phyloP scores from a whole-genome alignment of 2,329 filamentous ascomycete species.

The Fusarium sp. region DNA sequence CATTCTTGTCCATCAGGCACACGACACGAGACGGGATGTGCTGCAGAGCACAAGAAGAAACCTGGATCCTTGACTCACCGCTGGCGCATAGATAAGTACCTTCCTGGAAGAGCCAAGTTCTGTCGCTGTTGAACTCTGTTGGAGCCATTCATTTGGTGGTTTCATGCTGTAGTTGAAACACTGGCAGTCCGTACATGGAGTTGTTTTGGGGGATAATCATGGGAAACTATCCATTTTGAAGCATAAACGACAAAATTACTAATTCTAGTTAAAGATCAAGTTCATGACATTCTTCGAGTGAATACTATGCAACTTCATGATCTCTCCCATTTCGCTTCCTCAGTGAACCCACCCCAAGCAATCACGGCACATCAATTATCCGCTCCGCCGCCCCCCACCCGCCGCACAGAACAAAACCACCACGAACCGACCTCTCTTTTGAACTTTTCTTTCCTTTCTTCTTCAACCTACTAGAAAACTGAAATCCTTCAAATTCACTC shows the following conservation, averaged over 20 bases:
- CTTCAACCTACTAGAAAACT: constrained; percentile 58
- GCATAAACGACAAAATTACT: background rate
- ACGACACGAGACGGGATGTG: constrained; percentile 26
- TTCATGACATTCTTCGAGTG: background rate
- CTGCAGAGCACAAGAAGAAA: background rate
- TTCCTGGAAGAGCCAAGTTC: background rate
- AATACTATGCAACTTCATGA: background rate
- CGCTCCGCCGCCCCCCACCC: constrained; percentile 27
- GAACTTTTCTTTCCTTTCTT: constrained; percentile 45
- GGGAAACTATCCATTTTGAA: background rate
- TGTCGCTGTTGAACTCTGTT: background rate
- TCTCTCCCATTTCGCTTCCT: background rate
- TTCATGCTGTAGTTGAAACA: background rate
- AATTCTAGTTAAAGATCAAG: background rate
- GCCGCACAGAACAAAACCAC: constrained; percentile 29
- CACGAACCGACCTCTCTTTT: constrained; percentile 9
- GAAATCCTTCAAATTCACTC: constrained; percentile 76
- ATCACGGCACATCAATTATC: constrained; percentile 45
- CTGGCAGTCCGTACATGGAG: background rate
- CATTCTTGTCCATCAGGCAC: constrained; percentile 24
- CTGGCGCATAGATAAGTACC: background rate
- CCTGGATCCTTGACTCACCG: constrained; percentile 13
- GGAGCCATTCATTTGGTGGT: background rate
- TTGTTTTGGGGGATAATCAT: background rate
- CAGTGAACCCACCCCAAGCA: background rate